Conservation (phyloP, 2,329 filamentous ascomycete species). For the Talaromyces sp. region DNA sequence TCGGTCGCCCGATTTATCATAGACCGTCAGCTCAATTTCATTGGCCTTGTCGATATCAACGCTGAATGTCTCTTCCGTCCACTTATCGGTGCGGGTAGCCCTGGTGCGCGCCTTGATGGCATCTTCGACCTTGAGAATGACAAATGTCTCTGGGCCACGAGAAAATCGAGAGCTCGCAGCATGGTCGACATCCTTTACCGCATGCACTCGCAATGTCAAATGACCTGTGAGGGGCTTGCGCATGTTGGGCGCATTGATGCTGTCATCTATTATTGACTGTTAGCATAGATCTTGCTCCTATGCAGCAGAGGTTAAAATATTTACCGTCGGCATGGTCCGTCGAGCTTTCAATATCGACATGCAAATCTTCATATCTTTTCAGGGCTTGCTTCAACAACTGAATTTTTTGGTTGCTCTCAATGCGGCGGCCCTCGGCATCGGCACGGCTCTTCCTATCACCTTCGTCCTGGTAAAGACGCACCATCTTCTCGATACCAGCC, state of each 20-base stretch:
- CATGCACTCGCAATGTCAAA: conserved; percentile 76
- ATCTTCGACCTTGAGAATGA: conserved; percentile 96
- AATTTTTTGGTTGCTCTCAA: conserved; percentile 98
- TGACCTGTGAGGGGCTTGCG: conserved; percentile 93
- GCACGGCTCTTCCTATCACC: conserved; percentile 92
- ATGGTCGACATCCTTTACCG: conserved; percentile 92
- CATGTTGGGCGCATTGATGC: conserved; percentile 89
- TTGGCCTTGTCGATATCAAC: conserved; percentile 98
- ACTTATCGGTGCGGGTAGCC: conserved; percentile 77
- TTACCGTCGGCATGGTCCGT: conserved; percentile 72
- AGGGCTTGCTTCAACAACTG: conserved; percentile 90
- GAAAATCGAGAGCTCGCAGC: conserved; percentile 77
- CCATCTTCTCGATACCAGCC: conserved; percentile 98
- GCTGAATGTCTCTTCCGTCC: conserved; percentile 85
- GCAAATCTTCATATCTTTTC: conserved; percentile 93
- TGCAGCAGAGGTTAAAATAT: conserved; percentile 7
- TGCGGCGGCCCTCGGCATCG: conserved; percentile 80
- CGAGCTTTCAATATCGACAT: conserved; percentile 76
- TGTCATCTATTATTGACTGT: conserved; percentile 63
- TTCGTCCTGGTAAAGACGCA: conserved; percentile 93
- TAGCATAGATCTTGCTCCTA: background rate
- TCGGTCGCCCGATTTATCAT: conserved; percentile 89
- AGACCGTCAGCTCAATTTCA: conserved; percentile 94
- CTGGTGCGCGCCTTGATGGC: conserved; percentile 82
- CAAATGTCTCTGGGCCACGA: conserved; percentile 87